Conservation (phyloP, 2,329 filamentous ascomycete species). For the Colletotrichum sansevieriae region DNA sequence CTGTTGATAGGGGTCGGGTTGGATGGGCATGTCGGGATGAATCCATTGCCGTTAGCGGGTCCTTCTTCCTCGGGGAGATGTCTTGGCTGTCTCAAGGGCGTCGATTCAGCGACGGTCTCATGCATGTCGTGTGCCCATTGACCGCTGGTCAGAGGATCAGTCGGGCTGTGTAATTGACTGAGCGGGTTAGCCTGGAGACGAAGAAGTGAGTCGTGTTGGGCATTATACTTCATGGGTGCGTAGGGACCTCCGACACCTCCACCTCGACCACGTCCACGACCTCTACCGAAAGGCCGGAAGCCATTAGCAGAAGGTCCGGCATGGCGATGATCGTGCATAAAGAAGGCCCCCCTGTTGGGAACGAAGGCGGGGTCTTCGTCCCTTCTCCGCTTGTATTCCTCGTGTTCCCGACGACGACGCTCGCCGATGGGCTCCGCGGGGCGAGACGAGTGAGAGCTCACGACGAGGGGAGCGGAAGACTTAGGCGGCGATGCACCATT, state of each 20-base stretch:
- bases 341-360: slow-evolving; percentile 93
- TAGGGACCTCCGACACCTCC: slow-evolving; percentile 66
- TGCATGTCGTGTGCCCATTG: slow-evolving; percentile 97
- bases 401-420: slow-evolving; percentile 84
- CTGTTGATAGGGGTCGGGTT: slow-evolving; percentile 77
- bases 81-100: slow-evolving; percentile 55
- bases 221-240: slow-evolving; percentile 73
- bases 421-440: slow-evolving; percentile 73
- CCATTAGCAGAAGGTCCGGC: slow-evolving; percentile 82
- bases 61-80: slow-evolving; percentile 61
- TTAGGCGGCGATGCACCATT: slow-evolving; percentile 55
- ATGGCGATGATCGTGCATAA: slow-evolving; percentile 94
- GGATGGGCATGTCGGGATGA: slow-evolving; percentile 68
- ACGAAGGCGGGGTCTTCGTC: slow-evolving; percentile 94
- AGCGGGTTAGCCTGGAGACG: slow-evolving; percentile 32
- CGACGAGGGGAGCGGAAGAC: slow-evolving; percentile 63
- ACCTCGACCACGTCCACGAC: slow-evolving; percentile 73
- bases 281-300: slow-evolving; percentile 78
- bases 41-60: slow-evolving; percentile 66
- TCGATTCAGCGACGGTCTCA: slow-evolving; percentile 71
- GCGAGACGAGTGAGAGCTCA: slow-evolving; percentile 65
- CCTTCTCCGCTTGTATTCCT: slow-evolving; percentile 89
- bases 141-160: slow-evolving; percentile 76
- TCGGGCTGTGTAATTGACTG: slow-evolving; percentile 60
- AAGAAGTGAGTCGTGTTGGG: slow-evolving; percentile 31